Evolutionary conservation across 2,329 filamentous ascomycete species (phyloP).

Genomic region (Sclerotinia sclerotiorum): DNA sequence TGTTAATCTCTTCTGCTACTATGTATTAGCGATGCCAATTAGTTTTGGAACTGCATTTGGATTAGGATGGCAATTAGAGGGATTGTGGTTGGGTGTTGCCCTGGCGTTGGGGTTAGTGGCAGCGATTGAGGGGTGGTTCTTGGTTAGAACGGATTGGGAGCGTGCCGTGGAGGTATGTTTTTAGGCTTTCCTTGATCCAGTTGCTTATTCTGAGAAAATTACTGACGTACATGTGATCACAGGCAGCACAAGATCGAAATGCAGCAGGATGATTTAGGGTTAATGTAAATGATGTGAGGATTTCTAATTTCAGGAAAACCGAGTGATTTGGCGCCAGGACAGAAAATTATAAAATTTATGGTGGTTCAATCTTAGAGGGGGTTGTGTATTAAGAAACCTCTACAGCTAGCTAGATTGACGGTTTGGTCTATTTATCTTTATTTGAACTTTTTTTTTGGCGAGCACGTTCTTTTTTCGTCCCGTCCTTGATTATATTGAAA

Average conservation of each 20-base stretch:
- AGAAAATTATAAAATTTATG: too few relatives aligned
- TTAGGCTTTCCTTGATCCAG: not conserved
- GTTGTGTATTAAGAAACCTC: too few relatives aligned
- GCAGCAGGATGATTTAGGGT: conserved; percentile 38
- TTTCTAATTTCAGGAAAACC: too few relatives aligned
- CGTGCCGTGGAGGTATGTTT: conserved; percentile 50
- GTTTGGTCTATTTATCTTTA: not conserved
- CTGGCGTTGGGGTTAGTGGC: conserved; percentile 57
- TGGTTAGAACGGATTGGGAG: conserved; percentile 55
- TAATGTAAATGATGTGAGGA: not conserved
- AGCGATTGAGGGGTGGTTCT: conserved; percentile 56
- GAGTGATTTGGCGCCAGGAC: not conserved
- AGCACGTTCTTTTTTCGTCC: not conserved
- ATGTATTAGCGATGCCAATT: conserved; percentile 80
- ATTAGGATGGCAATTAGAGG: conserved; percentile 71
- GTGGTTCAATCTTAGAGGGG: too few relatives aligned
- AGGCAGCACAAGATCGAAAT: conserved; percentile 58
- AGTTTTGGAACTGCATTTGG: conserved; percentile 78
- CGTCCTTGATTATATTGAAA: not conserved
- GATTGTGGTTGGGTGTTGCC: conserved; percentile 78
- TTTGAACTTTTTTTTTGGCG: not conserved
- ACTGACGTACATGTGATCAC: not conserved
- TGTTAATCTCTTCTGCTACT: conserved; percentile 83
- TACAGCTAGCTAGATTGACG: not conserved
- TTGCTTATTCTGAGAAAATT: not conserved